Conservation (phyloP, 345 rosid genomes). For the Euclidium syriacum region DNA sequence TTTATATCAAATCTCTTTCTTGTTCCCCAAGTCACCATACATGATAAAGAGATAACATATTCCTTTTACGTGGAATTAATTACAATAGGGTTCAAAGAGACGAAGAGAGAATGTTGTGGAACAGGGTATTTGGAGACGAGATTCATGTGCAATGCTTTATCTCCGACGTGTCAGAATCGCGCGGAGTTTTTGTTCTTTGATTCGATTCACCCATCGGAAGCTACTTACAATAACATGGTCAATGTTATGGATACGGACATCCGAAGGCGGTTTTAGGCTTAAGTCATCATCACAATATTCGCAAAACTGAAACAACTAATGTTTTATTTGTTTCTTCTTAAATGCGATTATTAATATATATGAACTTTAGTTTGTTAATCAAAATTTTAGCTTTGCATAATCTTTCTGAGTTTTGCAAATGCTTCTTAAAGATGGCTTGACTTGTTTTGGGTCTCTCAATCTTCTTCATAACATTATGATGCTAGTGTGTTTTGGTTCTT, state of each 20-base stretch:
- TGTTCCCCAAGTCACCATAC: background rate
- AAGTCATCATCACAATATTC: background rate
- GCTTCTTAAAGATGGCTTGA: background rate
- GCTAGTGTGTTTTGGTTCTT: conserved; percentile 2
- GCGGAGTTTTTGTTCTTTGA: conserved; percentile 48
- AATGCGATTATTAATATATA: background rate
- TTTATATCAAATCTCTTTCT: background rate
- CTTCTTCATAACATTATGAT: background rate
- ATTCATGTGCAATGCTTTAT: conserved; percentile 30
- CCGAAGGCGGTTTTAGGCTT: background rate
- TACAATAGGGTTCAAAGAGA: conserved; percentile 39
- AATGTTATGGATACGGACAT: background rate
- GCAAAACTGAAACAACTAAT: background rate
- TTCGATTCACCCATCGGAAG: conserved; percentile 42
- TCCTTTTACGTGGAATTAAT: background rate
- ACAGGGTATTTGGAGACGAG: conserved; percentile 33
- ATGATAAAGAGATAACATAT: background rate
- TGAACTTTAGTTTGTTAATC: background rate
- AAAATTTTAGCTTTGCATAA: background rate
- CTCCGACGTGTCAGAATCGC: conserved; percentile 31
- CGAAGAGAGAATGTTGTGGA: conserved; percentile 47
- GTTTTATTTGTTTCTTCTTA: background rate
- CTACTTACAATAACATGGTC: conserved; percentile 29
- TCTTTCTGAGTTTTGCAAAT: background rate
- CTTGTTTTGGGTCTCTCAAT: background rate